phyloP scores from a whole-genome alignment of 1,284 basidiomycete genomes.

The Phylloboletellus chloephorus region DNA sequence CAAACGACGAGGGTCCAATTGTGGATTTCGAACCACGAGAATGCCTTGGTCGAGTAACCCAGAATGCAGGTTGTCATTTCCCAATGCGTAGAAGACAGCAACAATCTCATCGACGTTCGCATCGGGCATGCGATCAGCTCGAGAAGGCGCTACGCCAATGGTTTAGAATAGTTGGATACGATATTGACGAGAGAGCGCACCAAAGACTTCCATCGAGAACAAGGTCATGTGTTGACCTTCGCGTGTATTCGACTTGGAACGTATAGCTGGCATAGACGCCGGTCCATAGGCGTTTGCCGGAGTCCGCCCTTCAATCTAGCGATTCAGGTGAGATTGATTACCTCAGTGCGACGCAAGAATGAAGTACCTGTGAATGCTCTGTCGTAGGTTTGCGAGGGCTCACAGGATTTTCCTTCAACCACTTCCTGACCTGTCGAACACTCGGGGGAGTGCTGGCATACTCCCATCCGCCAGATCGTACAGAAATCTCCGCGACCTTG shows the following conservation, averaged over 20 bases:
- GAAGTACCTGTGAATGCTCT: constrained; percentile 49
- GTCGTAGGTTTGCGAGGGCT: constrained; percentile 14
- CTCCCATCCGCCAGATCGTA: constrained; percentile 61
- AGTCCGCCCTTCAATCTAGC: constrained; percentile 74
- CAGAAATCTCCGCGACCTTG: constrained; percentile 3
- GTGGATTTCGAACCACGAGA: constrained; percentile 48
- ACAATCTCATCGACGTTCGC: constrained; percentile 67
- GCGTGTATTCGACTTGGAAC: constrained; percentile 41
- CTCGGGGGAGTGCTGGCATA: constrained; percentile 66
- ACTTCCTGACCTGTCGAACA: constrained; percentile 44
- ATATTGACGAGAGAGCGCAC: constrained; percentile 37
- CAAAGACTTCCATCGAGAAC: constrained; percentile 81
- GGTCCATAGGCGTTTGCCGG: constrained; percentile 67
- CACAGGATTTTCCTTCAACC: constrained; percentile 38
- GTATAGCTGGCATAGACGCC: constrained; percentile 48
- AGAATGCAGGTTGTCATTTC: constrained; percentile 37
- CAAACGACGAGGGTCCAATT: constrained; percentile 37
- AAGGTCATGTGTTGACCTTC: constrained; percentile 77
- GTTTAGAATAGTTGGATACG: background rate
- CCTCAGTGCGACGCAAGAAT: background rate
- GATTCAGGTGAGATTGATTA: background rate
- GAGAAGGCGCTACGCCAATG: constrained; percentile 49
- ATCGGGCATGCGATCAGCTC: constrained; percentile 63
- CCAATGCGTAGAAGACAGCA: constrained; percentile 66
- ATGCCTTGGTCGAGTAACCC: constrained; percentile 49